Conservation (phyloP, 1,139 yeast species). For the Diutina ranongensis region DNA sequence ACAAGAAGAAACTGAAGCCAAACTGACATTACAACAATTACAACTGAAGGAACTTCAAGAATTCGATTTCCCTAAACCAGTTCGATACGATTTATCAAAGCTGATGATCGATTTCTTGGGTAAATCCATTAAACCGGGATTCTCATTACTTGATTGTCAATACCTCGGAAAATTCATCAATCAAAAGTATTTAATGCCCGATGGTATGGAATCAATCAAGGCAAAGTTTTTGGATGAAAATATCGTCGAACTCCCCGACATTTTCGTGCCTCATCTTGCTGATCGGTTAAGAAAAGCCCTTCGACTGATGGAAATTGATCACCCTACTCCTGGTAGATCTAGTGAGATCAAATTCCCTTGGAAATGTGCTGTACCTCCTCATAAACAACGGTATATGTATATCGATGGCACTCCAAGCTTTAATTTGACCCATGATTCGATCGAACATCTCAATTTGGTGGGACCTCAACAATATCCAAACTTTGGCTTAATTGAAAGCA, state of each 20-base stretch:
- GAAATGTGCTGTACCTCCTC: slow-evolving; percentile 91
- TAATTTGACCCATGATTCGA: slow-evolving; percentile 19
- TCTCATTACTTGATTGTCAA: slow-evolving; percentile 25
- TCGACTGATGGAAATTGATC: slow-evolving; percentile 41
- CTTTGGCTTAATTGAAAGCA: slow-evolving; percentile 22
- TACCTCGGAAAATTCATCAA: slow-evolving; percentile 46
- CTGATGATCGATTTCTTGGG: slow-evolving; percentile 18
- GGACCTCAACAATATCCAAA: slow-evolving; percentile 45
- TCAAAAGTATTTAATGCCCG: slow-evolving; percentile 35
- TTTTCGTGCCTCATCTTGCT: slow-evolving; percentile 51
- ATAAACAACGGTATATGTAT: slow-evolving; percentile 79
- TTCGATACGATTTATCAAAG: slow-evolving; percentile 22
- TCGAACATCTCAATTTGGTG: slow-evolving; percentile 18
- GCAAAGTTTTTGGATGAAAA: slow-evolving; percentile 54
- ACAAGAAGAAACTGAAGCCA: slow-evolving; percentile 63
- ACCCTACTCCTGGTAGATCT: slow-evolving; percentile 46
- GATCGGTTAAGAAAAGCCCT: slow-evolving; percentile 33
- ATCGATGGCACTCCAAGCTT: slow-evolving; percentile 50
- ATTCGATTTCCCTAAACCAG: slow-evolving; percentile 65
- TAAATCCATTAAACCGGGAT: slow-evolving; percentile 13
- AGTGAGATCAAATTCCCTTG: slow-evolving; percentile 60
- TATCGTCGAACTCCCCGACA: slow-evolving; percentile 51
- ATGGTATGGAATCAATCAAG: slow-evolving; percentile 32
- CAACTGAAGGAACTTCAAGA: slow-evolving; percentile 70
- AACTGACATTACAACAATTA: slow-evolving; percentile 69